Base-by-base conservation (phyloP, 1,284 basidiomycete species). In the Ceratobasidium sp. region DNA sequence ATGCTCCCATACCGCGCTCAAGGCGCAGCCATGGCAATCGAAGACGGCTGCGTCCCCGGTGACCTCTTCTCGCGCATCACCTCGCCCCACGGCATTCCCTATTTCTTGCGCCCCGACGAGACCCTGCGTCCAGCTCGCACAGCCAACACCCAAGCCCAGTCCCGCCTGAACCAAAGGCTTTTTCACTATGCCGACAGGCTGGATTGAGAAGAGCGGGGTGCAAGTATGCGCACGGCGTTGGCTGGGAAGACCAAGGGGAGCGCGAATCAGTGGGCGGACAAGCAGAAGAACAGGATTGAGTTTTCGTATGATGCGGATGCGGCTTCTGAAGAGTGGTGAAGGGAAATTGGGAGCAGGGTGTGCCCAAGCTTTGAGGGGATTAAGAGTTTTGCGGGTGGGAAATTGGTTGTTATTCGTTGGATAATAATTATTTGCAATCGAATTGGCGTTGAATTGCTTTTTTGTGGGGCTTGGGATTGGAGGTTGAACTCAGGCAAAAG, bases 1-100 rank as follows among this genome's bases (percentile, higher is more conserved):
- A 92, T 91, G 90, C 85, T 91, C 80, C 91, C 91, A 3, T 91
- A 91, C 81, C 87, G 89, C 54, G 91, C 89, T 0, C 90, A 91
- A 81, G 91, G 90, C 17, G 88, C 90, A 17, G 89, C 90, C 2
- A 91, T 91, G 86, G 90, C 90, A 32, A 85, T 92, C 69, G 90
- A 92, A 82, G 91, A 92, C 77, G 90, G 87, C 0, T 89, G 88
- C 0, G 88, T 90, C 0, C 84, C 91, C 34, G 91, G 90, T 32
- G 77, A 77, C 66, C 67, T 81, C 57, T 79, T 81, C 78, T 80
- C 80, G 1, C 78, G 79, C 32, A 57, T 81, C 61, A 51, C 59
- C 57, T 62, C 75, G 46, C 57, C 51, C 37, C 40, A 66, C 22
- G 57, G 77, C n/a, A 71, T 79, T 46, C 49, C 76, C 0, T 73